These are phyloP conservation scores for Platismatia glauca DNA, from an alignment of 495 filamentous ascomycete species.

Conservation along the genomic window DNA sequence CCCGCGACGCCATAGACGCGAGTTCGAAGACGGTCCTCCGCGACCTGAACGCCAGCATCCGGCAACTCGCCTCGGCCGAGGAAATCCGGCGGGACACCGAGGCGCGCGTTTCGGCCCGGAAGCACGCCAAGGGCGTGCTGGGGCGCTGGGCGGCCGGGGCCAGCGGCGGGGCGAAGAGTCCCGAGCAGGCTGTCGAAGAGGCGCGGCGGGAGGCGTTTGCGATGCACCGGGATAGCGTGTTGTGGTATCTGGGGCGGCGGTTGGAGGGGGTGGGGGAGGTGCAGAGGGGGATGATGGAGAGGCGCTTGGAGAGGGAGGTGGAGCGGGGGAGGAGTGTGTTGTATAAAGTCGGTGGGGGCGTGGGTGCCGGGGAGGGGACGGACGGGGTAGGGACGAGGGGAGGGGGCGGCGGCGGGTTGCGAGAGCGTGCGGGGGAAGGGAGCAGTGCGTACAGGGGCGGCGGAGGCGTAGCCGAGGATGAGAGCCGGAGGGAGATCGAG, in stretches of 20 bases:
- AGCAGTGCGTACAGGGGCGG: neutral
- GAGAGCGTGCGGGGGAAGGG: neutral
- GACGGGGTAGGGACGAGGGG: neutral
- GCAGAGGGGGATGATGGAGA: conserved; percentile 87
- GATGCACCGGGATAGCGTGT: conserved; percentile 64
- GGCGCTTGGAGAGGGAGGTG: conserved; percentile 67
- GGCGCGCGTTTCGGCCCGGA: conserved; percentile 54
- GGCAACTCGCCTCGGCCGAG: conserved; percentile 70
- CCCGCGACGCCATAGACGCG: conserved; percentile 74
- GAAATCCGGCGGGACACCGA: conserved; percentile 68
- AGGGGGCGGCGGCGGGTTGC: conserved; percentile 22
- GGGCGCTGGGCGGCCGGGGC: conserved; percentile 67
- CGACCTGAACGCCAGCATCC: conserved; percentile 69
- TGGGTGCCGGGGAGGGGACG: neutral
- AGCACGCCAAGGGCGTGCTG: conserved; percentile 54
- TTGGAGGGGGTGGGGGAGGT: conserved; percentile 66
- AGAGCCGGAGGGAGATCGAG: conserved; percentile 41
- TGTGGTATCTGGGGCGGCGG: conserved; percentile 69
- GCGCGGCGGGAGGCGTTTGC: conserved; percentile 49
- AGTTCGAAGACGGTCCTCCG: conserved; percentile 73
- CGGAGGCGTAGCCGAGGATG: conserved; percentile 10
- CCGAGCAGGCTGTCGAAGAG: conserved; percentile 63
- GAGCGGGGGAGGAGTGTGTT: conserved; percentile 85
- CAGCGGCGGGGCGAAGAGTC: conserved; percentile 33
- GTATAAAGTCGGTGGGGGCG: conserved; percentile 49